Evolutionary conservation across 2,329 filamentous ascomycete species (phyloP).

Genomic region (Fonsecaea monophora): DNA sequence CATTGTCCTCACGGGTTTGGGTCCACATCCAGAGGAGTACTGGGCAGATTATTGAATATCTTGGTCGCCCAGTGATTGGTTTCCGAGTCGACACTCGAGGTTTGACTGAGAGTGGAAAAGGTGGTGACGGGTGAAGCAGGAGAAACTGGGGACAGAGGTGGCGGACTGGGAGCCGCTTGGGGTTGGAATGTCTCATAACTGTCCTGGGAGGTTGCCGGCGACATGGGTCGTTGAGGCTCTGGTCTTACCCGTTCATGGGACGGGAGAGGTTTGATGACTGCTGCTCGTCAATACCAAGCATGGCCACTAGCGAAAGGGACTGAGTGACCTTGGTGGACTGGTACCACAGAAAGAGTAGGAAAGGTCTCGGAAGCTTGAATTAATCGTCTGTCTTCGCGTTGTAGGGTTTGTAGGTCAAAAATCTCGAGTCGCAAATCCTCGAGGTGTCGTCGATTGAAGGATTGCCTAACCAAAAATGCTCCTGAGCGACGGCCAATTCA

Average conservation of each 20-base stretch:
- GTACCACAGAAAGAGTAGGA: conserved; percentile 27
- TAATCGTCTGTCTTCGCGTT: conserved; percentile 30
- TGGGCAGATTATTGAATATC: conserved; percentile 45
- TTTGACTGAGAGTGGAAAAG: conserved; percentile 37
- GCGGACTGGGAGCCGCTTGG: conserved; percentile 33
- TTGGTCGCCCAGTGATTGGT: conserved; percentile 52
- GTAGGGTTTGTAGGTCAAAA: conserved; percentile 31
- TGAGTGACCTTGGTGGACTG: conserved; percentile 27
- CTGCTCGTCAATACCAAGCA: conserved; percentile 13
- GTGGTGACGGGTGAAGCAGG: conserved; percentile 36
- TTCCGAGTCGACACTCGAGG: conserved; percentile 36
- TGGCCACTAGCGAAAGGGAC: too few relatives aligned
- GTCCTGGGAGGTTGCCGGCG: conserved; percentile 35
- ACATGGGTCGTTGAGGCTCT: conserved; percentile 30
- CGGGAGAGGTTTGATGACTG: conserved; percentile 29
- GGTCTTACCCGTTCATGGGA: conserved; percentile 35
- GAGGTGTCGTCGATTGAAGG: conserved; percentile 27
- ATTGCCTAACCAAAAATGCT: conserved; percentile 26
- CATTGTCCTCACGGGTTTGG: conserved; percentile 23
- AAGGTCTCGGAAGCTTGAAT: conserved; percentile 32
- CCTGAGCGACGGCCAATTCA: conserved; percentile 16
- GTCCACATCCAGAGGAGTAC: conserved; percentile 36
- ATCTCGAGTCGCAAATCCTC: conserved; percentile 37
- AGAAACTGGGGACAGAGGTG: conserved; percentile 18
- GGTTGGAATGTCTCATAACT: conserved; percentile 33